Evolutionary conservation across 352 stramenopile genomes (phyloP), one percentile per base, ranked within the genome.

Genomic region (Globisporangium emineosum): DNA sequence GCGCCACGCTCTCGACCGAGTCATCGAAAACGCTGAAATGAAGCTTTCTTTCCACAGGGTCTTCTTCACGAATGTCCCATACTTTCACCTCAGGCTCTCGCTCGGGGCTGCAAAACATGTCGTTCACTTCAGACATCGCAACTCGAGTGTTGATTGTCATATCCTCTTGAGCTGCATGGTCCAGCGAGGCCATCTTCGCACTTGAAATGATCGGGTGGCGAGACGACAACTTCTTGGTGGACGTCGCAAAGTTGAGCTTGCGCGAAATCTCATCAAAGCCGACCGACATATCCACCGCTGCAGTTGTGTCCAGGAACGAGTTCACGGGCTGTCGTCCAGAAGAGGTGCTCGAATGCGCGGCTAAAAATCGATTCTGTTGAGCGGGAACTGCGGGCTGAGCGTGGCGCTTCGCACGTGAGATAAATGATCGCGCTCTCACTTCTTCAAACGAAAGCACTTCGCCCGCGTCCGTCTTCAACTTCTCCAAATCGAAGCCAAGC

Each of bases 131-230:
- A 33, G 87, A 82, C 72, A 93, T 79, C 1, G 87, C 87, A 7
- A 96, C 68, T 52, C 82, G 81, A 62, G 87, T 96, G 62, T 92
- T 96, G 59, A 96, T 94, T 17, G 87, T 96, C 76, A 96, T 85
- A 61, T 96, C 86, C 66, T 96, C 85, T 77, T 91, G 78, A 4
- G 75, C 82, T 35, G 73, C 76, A 30, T 72, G 69, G 27, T 79
- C 65, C 8, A 76, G 43, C 45, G 57, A 65, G 7, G 50, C 55
- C 25, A 60, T 40, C 19, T 73, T 66, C 3, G 56, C 71, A 13
- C 67, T 51, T 19, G 62, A 45, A 6, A 55, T 60, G 17, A 19
- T 49, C n/a, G 40, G 30, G 43, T 42, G 58, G 57, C 51, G 57
- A 45, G 57, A 53, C 35, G 62, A 57, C 37, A 65, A 8, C 21